Base-by-base conservation (phyloP, 371 early-diverging fungal species). In the Vairimorpha ceranae region DNA sequence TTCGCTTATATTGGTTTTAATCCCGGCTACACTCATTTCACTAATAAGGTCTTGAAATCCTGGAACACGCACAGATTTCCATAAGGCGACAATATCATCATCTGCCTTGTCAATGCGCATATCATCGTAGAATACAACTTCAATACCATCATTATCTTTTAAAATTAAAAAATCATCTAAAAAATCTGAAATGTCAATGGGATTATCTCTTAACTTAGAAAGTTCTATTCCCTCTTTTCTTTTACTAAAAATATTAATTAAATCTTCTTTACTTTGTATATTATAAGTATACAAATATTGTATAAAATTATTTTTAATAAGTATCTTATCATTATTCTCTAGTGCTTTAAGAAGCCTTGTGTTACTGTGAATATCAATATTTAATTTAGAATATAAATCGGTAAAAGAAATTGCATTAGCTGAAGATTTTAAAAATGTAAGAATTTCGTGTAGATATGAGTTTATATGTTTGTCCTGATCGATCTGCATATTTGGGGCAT, bases 61-160 rank as follows among this genome's bases (percentile, higher is more conserved):
- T 17, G 83, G 81, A 48, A 83, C 68, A 29, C 72, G 56, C 14
- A 85, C 72, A 43, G 66, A 30, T 27, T 63, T 72, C 65, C 74
- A 85, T 36, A 83, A 59, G 52, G 75, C 73, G 14, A 56, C 52
- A 52, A 85, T 67, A 36, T 72, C 74, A 12, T 64, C n/a, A 48
- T 63, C 65, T 30, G 51, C 65, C 17, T 64, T 45, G 1, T 71
- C 67, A 29, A 72, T 41, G 36, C 35, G 17, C 19, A 72, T 17
- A n/a, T 77, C 67, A 74, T 84, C 81, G 32, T 77, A 81, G 65
- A 81, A 84, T 17, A 83, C 60, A 14, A 79, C 73, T 45, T 77
- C 73, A 12, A 77, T 77, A 19, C 73, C 76, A 68, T 85, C 85
- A 41, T 79, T 64, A 63, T 85, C 85, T 61, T 77, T 82, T 7